Percentiles rank a stretch among this genome's conserved stretches.
Evolutionary conservation across 2,329 filamentous ascomycete genomes (phyloP).

Genomic region (Ascochyta koolunga): DNA sequence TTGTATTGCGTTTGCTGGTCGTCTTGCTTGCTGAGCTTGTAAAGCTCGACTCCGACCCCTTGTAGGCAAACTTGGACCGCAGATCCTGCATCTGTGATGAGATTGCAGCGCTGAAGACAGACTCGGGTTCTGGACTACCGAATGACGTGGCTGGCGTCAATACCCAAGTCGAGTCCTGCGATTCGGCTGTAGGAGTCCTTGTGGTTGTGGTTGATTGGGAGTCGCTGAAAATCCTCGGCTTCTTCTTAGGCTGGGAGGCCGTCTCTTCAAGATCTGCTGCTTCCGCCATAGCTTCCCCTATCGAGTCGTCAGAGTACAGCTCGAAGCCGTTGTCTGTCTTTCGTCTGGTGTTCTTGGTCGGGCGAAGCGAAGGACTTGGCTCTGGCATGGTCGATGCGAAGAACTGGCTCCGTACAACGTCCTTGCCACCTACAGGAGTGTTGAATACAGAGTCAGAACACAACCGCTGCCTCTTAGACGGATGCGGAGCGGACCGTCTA

Average conservation of each 20-base stretch:
- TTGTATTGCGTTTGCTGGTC: constrained; percentile 14
- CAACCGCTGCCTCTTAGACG: constrained; percentile 52
- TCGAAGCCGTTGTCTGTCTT: constrained; percentile 50
- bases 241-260: constrained; percentile 39
- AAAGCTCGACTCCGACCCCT: constrained; percentile 10
- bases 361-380: constrained; percentile 50
- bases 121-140: constrained; percentile 36
- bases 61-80: constrained; percentile 41
- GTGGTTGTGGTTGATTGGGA: constrained; percentile 40
- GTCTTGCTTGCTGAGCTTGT: constrained; percentile 8
- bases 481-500: constrained; percentile 52
- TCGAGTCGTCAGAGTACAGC: constrained; percentile 56
- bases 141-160: constrained; percentile 42
- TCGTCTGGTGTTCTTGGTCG: constrained; percentile 37
- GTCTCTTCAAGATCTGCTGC: constrained; percentile 42
- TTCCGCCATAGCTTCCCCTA: constrained; percentile 51
- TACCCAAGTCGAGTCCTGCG: constrained; percentile 34
- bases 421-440: constrained; percentile 33
- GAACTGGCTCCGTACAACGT: constrained; percentile 53
- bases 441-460: constrained; percentile 50
- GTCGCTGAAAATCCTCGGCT: constrained; percentile 43
- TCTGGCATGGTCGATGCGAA: constrained; percentile 48
- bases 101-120: constrained; percentile 33
- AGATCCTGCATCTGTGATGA: constrained; percentile 38
- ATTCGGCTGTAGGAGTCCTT: constrained; percentile 27